Evolutionary conservation across 805 yeast species (phyloP).

Genomic region (Metschnikowia kunwiensis): DNA sequence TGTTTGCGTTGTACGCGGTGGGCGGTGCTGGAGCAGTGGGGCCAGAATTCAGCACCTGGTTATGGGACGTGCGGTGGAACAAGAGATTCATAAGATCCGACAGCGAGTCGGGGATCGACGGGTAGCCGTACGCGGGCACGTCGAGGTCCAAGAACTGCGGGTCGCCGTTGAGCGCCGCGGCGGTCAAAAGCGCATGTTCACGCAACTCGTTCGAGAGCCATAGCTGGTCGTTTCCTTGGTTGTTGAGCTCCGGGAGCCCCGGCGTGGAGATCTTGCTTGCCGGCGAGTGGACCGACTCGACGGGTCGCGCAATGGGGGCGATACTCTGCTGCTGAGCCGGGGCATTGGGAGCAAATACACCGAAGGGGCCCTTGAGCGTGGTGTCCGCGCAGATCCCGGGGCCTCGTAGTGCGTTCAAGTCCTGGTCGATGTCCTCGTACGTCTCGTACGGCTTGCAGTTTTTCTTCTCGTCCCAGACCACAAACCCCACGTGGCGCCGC

Average conservation of each 20-base stretch:
- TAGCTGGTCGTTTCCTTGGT: constrained; percentile 45
- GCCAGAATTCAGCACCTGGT: constrained; percentile 6
- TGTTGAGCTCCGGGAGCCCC: constrained; percentile 2
- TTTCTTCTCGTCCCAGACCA: constrained; percentile 58
- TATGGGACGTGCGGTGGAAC: constrained; percentile 44
- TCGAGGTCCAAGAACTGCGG: constrained; percentile 56
- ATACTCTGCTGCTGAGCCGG: neutral
- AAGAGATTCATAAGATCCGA: constrained; percentile 51
- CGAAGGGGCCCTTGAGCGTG: constrained; percentile 72
- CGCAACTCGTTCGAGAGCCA: constrained; percentile 71
- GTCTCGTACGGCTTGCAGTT: constrained; percentile 50
- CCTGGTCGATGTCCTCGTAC: constrained; percentile 82
- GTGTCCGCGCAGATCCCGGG: constrained; percentile 39
- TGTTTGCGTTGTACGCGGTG: constrained; percentile 2
- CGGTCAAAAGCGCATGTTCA: constrained; percentile 71
- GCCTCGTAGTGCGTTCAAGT: constrained; percentile 43
- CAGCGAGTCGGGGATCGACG: constrained; percentile 22
- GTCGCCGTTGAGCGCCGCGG: constrained; percentile 65
- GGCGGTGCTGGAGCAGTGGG: neutral
- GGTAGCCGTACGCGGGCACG: constrained; percentile 16
- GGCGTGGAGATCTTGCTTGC: constrained; percentile 3
- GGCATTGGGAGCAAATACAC: constrained; percentile 49
- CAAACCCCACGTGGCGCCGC: constrained; percentile 71
- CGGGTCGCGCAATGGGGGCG: neutral
- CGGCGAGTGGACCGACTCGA: neutral